Conservation (phyloP, 1,139 yeast genomes). For the Taphrina populina region DNA sequence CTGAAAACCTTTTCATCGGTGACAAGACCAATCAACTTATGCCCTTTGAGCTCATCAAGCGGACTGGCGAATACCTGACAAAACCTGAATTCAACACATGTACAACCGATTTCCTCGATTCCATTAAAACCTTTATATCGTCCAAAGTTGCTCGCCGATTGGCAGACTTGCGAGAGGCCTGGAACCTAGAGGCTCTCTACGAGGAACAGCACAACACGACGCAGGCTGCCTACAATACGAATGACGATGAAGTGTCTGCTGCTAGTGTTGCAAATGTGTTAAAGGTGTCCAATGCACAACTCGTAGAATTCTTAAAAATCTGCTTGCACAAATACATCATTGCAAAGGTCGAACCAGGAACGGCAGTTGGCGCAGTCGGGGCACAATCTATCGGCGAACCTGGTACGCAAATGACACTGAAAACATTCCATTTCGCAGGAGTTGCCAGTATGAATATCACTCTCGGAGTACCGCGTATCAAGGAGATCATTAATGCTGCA, state of each 20-base stretch:
- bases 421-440: conserved; percentile 99
- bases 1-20: conserved; percentile 46
- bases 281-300: conserved; percentile 63
- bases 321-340: conserved; percentile 79
- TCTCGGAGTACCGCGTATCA: conserved; percentile 97
- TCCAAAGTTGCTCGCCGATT: conserved; percentile 57
- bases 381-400: conserved; percentile 99
- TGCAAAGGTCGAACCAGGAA: conserved; percentile 97
- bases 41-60: conserved; percentile 67
- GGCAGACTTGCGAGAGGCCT: conserved; percentile 58
- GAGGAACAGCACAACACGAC: conserved; percentile 49
- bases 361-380: conserved; percentile 99
- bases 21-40: conserved; percentile 45
- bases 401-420: conserved; percentile 98
- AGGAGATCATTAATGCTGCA: conserved; percentile 96
- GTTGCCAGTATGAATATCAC: conserved; percentile 99
- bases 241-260: conserved; percentile 42
- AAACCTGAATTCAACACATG: conserved; percentile 63
- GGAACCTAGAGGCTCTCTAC: conserved; percentile 52
- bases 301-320: conserved; percentile 67
- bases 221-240: conserved; percentile 36
- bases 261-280: conserved; percentile 67
- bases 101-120: conserved; percentile 60
- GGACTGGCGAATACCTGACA: conserved; percentile 56
- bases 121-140: conserved; percentile 76